Base-by-base conservation (phyloP, 352 stramenopile genomes). In the Globisporangium echinulatum region DNA sequence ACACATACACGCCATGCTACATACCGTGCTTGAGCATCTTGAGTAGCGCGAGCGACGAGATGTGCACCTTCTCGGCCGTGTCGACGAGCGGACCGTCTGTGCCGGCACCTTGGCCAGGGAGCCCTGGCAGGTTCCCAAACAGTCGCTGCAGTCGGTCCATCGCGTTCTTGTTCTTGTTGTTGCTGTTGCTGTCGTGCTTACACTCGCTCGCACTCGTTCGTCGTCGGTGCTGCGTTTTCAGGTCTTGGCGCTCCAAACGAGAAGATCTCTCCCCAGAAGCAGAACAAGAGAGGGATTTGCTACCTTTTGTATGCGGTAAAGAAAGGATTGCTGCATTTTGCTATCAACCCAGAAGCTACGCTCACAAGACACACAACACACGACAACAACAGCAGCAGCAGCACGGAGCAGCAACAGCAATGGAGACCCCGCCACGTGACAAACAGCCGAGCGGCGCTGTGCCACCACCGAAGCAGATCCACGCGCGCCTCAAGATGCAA, bases 21-120 rank as follows among this genome's bases (percentile, higher is more conserved):
- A 47, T 63, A 90, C 86, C 97, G 77, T 99, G 97, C 70, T 99
- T 99, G 49, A 99, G 90, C 97, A 99, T 99, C 80, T 99, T 99
- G 14, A 99, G 85, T 57, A 99, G 80, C 56, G 97, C 96, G 47
- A 99, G 77, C 49, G 96, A 99, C 62, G 94, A 99, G 50, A 99
- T 99, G 70, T 99, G 96, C 47, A 99, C 96, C 69, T 99, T 99
- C 84, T 99, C 97, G 43, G 97, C 90, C 61, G 94, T 98, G 78
- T 99, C 97, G 7, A 98, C 92, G 40, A 96, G 87, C 38, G 96
- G 95, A 14, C 87, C 88, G 68, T 99, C 96, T 40, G 75, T 66
- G n/a, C 85, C 85, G 15, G 74, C 82, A 13, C 79, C 72, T 57
- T 91, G 81, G 44, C 82, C 81, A 5, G 79, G 74, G 47, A 94